Evolutionary conservation across 345 rosid species (phyloP).

Genomic region (Citropsis articulata): DNA sequence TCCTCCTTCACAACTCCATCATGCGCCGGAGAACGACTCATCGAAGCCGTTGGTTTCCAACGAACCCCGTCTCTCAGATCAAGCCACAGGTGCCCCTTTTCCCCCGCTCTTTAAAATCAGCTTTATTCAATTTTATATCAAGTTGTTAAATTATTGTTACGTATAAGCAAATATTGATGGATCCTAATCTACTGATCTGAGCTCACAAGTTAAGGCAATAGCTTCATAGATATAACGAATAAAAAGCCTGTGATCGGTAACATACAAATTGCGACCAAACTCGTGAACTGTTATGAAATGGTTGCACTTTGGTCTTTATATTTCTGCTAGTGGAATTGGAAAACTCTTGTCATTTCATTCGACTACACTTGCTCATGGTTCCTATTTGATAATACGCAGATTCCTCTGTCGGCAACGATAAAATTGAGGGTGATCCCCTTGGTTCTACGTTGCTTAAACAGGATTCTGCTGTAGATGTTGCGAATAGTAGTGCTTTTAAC

Average conservation of each 20-base stretch:
- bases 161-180: neutral
- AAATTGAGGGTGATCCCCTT: slow-evolving; percentile 18
- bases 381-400: slow-evolving; percentile 31
- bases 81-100: slow-evolving; percentile 27
- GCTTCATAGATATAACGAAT: too few relatives aligned
- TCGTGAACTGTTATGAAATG: neutral
- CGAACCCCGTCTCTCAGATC: slow-evolving; percentile 23
- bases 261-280: neutral
- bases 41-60: slow-evolving; percentile 19
- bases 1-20: slow-evolving; percentile 27
- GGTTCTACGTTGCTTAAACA: slow-evolving; percentile 18
- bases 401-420: slow-evolving; percentile 24
- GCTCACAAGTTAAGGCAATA: neutral
- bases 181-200: neutral
- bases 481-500: slow-evolving; percentile 14
- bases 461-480: slow-evolving; percentile 17
- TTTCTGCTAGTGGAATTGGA: neutral
- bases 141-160: neutral
- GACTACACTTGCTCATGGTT: neutral
- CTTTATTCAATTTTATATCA: neutral
- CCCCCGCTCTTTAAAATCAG: neutral
- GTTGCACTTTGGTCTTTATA: neutral
- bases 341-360: neutral
- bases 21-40: slow-evolving; percentile 18
- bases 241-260: neutral